Base-by-base conservation (phyloP, 2,329 filamentous ascomycete genomes). In the Aotearoamyces nothofagi region DNA sequence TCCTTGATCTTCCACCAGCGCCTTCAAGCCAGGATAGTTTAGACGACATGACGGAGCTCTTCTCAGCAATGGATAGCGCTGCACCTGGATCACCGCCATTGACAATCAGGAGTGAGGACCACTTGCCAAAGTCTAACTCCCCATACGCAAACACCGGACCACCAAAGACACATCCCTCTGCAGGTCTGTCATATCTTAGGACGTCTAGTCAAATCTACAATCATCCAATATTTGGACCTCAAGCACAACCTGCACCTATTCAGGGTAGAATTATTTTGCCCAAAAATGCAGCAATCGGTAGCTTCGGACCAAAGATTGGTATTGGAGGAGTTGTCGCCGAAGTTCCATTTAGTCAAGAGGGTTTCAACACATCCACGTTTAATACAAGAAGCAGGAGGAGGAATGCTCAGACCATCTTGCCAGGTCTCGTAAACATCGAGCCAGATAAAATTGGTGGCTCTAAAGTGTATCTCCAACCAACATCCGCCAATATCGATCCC, bases 101-200 rank as follows among this genome's bases (percentile, higher is more conserved):
- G 11, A 32, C 24, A 7, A 27, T 34, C 12, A 19, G 28, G 16
- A 29, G 28, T 4, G 15, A 27, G 12, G 22, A 27, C 17, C 28
- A 28, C 22, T 9, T 12, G 15, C 17, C 20, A 20, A 30, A 30
- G 22, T 50, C 58, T 5, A 34, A 26, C 6, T 50, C 51, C 7
- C 54, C 56, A 32, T 66, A 64, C 40, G 53, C 52, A 17, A 42
- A 48, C 17, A 47, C 47, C 15, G 64, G 63, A 3, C 66, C 66
- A 12, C 66, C 69, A 2, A 63, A 61, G 33, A 77, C 73, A 5
- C 73, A 78, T 48, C 72, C 73, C 3, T 72, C 67, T 4, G 72
- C 67, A 4, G 73, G 73, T 37, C 54, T 78, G 4, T 64, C 66
- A 9, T 77, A 78, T 45, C 52, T 66, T 3, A 61, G 67, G 27